Evolutionary conservation across 2,329 filamentous ascomycete species (phyloP), one percentile per base, ranked within the genome.

Genomic region (Epichloe bromicola): DNA sequence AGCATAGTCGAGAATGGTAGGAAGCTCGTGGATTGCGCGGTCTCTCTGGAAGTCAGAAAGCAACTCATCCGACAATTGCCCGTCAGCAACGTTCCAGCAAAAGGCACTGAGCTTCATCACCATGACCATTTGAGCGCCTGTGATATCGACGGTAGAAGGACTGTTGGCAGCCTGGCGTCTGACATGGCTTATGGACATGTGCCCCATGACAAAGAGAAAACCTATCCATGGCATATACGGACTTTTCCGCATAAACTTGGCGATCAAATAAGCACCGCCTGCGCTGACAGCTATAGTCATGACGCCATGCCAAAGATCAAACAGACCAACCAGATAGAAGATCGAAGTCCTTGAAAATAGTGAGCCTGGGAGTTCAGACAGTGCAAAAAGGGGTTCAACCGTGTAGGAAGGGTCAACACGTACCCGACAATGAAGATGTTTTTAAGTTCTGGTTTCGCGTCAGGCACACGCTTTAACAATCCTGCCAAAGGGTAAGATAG

Each of bases 101-200:
- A 98, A 98, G 5, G 91, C 86, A 20, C 83, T 88, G 37, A 98
- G 80, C 68, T 98, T 98, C 88, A 98, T 98, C 56, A 97, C 84
- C 59, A 97, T 71, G 36, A 98, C 93, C 93, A 98, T 98, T 67
- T 98, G 93, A 1, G 91, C 89, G 40, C 86, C 90, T 0, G 91
- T 96, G 58, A 98, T 90, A 65, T 98, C 93, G 53, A 95, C 75
- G 2, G 71, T 68, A 39, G 78, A 74, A 0, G 86, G 79, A 54
- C 80, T 75, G 58, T 85, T 75, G 39, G 77, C 71, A 39, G 82
- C 78, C 67, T 95, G 88, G 39, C 94, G 86, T 52, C 80, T 73
- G 55, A 98, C 84, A 66, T 98, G 93, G 65, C 82, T 95, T 60
- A 91, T 66, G 44, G 90, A 91, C 85, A 97, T 87, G 69, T 98